Percentiles rank a stretch among this genome's conserved stretches.
Conservation (phyloP, 2,329 filamentous ascomycete species). For the Aspergillus ustus region DNA sequence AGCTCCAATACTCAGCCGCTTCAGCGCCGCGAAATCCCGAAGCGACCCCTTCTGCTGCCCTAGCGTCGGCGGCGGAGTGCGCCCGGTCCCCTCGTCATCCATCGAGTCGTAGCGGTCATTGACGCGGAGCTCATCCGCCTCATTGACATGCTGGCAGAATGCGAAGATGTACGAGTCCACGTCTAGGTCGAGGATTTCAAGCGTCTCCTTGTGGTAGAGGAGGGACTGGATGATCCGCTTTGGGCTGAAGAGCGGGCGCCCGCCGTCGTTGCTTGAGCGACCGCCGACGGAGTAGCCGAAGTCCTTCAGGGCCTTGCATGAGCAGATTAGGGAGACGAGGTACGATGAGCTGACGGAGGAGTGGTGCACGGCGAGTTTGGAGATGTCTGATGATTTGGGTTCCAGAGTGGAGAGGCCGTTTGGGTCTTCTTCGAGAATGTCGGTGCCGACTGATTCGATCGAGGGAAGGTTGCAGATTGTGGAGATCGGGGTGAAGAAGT, state of each 20-base stretch:
- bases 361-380: slow-evolving; percentile 20
- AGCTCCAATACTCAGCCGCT: neutral
- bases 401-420: neutral
- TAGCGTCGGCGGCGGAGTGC: too few species aligned
- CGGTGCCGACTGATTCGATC: slow-evolving; percentile 24
- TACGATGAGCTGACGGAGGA: slow-evolving; percentile 16
- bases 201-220: neutral
- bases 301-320: slow-evolving; percentile 22
- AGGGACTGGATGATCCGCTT: neutral
- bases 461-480: slow-evolving; percentile 24
- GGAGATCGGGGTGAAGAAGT: slow-evolving; percentile 18
- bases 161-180: neutral
- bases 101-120: neutral
- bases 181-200: neutral
- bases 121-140: neutral
- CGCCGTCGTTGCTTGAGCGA: neutral
- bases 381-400: slow-evolving; percentile 22
- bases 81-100: neutral
- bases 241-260: neutral
- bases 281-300: slow-evolving; percentile 27
- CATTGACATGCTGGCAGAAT: neutral
- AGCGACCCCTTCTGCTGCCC: neutral
- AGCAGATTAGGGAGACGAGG: slow-evolving; percentile 18
- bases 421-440: slow-evolving; percentile 11
- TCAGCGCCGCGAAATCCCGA: neutral